Evolutionary conservation across 2,329 filamentous ascomycete genomes (phyloP), one percentile per base, ranked within the genome.

Genomic region (Dactylonectria macrodidyma): DNA sequence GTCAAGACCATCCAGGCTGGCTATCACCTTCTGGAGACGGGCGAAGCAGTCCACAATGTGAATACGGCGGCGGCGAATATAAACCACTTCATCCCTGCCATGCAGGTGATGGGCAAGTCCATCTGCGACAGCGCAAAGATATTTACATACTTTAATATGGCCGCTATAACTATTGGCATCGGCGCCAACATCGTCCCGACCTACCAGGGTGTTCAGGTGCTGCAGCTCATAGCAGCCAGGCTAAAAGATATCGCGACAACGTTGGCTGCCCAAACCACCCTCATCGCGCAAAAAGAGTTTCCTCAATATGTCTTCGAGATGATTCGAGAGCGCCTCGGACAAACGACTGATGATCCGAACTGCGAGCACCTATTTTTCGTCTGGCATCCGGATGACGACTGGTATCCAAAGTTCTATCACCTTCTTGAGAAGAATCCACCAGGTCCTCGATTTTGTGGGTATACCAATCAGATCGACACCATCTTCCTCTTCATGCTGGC

Each of bases 301-400:
- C 79, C 80, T 0, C 75, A 78, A 22, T 80, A 81, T 14, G 79
- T 81, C 16, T 77, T 80, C 48, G 77, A 80, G 36, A 80, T 81
- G 79, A 73, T 81, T 26, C 69, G 74, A n/a, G 79, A 81, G 70
- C 74, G 79, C 9, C 72, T 81, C 26, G 75, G 71, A 6, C 78
- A 80, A 63, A 79, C 79, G 5, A 72, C 74, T 8, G 71, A 73
- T 30, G 79, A 81, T 22, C 71, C 71, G 1, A 65, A 73, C 33
- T 72, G 69, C 24, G 75, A 80, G 6, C 81, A 83, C 62, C 78
- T 79, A 74, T 83, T 83, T 67, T 83, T 83, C 38, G 74, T 83
- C 2, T 83, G 79, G 41, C 81, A 83, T 34, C 81, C 81, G 2
- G 81, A 83, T 41, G 82, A 80, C 47, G 80, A 82, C 55, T 83